phyloP scores from a whole-genome alignment of 495 filamentous ascomycete species.

The Xylaria flabelliformis region DNA sequence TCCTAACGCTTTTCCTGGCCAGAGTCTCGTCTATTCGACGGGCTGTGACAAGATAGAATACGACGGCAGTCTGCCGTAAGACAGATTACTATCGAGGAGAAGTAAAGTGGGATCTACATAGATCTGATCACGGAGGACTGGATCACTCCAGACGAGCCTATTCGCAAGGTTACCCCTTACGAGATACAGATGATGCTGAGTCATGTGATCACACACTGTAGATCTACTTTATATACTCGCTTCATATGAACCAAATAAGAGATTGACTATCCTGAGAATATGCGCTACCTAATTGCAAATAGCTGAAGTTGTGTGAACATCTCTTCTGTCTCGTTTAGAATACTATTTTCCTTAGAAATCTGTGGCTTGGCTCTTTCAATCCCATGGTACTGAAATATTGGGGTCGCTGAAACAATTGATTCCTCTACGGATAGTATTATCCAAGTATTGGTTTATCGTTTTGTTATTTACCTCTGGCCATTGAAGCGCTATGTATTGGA shows the following conservation, averaged over 20 bases:
- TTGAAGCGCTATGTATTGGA: too few species aligned
- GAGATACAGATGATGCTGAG: too few species aligned
- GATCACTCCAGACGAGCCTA: too few species aligned
- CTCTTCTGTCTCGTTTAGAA: not conserved
- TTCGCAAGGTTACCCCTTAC: too few species aligned
- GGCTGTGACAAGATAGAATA: conserved; percentile 37
- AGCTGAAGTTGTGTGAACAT: not conserved
- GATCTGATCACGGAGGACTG: not conserved
- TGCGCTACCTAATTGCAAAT: not conserved
- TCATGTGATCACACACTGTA: too few species aligned
- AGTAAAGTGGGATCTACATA: not conserved
- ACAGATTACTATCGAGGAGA: not conserved
- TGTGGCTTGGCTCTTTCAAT: not conserved
- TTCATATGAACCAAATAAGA: not conserved
- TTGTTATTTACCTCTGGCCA: too few species aligned
- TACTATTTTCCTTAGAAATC: not conserved
- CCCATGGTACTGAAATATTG: too few species aligned
- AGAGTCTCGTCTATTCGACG: conserved; percentile 32
- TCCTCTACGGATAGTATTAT: too few species aligned
- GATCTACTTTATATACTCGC: not conserved
- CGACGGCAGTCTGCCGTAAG: conserved; percentile 11
- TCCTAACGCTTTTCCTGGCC: conserved; percentile 29
- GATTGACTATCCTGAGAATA: not conserved
- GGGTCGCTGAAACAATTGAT: too few species aligned
- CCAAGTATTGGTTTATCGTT: too few species aligned